These are phyloP conservation scores for Vigna reflexopilosa DNA, from an alignment of 306 rosid species.

Conservation along the genomic window DNA sequence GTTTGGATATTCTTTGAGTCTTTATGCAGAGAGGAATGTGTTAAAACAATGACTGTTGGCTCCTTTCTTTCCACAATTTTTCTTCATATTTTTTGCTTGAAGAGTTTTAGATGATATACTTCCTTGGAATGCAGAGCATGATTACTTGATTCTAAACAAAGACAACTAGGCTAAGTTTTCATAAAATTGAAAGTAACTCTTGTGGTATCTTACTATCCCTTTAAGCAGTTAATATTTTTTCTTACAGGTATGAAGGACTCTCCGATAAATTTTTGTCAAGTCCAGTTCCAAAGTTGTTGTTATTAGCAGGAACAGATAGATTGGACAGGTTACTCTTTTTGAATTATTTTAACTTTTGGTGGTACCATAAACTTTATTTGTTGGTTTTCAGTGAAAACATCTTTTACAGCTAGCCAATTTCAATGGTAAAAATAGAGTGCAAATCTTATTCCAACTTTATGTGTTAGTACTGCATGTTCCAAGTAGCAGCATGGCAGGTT, in stretches of 20 bases:
- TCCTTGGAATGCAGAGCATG: conserved; percentile 30
- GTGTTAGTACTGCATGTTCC: conserved; percentile 1
- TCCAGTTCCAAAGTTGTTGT: conserved; percentile 89
- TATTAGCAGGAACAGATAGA: conserved; percentile 97
- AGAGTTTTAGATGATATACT: conserved; percentile 23
- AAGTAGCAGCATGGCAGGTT: conserved; percentile 5
- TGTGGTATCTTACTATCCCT: background rate
- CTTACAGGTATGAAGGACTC: conserved; percentile 95
- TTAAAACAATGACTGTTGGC: background rate
- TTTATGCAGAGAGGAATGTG: background rate
- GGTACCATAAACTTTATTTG: conserved; percentile 15
- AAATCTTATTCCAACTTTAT: background rate
- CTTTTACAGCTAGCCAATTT: conserved; percentile 13
- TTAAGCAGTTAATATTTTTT: conserved; percentile 36
- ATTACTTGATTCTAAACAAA: conserved; percentile 34
- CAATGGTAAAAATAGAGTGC: conserved; percentile 28
- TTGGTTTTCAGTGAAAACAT: conserved; percentile 17
- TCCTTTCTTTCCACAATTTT: background rate
- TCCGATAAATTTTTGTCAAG: conserved; percentile 82
- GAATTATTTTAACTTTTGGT: conserved; percentile 29
- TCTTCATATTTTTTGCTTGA: background rate
- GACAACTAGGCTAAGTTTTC: conserved; percentile 28
- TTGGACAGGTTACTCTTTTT: conserved; percentile 74
- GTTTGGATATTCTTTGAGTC: conserved; percentile 15
- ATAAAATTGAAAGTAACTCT: conserved; percentile 30